A percentile compares a stretch with the other conserved stretches of the same genome.
Evolutionary conservation across 75 land plant genomes (phyloP).

Genomic region (Chamaecyparis obtusa): DNA sequence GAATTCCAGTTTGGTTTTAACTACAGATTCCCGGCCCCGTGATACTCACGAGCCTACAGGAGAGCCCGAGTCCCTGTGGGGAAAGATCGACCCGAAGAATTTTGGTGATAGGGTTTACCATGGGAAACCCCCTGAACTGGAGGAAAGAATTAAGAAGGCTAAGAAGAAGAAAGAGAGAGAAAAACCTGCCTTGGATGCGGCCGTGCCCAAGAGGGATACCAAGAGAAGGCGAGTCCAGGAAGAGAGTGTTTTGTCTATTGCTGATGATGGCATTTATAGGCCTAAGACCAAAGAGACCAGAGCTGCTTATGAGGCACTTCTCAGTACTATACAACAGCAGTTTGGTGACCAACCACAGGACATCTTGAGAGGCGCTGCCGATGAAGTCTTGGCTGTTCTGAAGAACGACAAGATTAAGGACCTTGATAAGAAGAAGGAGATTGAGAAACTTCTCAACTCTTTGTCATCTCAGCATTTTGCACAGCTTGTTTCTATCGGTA

Average conservation of each 20-base stretch:
- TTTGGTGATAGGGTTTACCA: conserved; percentile 82
- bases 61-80: conserved; percentile 87
- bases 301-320: conserved; percentile 92
- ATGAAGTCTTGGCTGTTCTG: conserved; percentile 81
- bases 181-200: conserved; percentile 15
- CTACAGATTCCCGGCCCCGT: conserved; percentile 88
- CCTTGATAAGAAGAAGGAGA: conserved; percentile 94
- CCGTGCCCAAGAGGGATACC: conserved; percentile 27
- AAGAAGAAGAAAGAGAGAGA: conserved; percentile 63
- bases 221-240: conserved; percentile 67
- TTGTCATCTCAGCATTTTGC: conserved; percentile 61
- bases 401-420: conserved; percentile 89
- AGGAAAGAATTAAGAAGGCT: conserved; percentile 72
- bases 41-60: conserved; percentile 98
- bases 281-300: conserved; percentile 91
- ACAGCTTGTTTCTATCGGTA: conserved; percentile 79
- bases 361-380: conserved; percentile 83
- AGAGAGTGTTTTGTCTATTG: conserved; percentile 70
- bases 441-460: conserved; percentile 84
- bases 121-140: conserved; percentile 73
- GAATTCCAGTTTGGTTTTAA: conserved; percentile 87
- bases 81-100: conserved; percentile 78
- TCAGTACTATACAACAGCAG: conserved; percentile 86
- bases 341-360: conserved; percentile 94
- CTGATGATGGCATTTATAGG: conserved; percentile 79